Evolutionary conservation across 495 filamentous ascomycete genomes (phyloP).

Genomic region (Podospora pseudocomata): DNA sequence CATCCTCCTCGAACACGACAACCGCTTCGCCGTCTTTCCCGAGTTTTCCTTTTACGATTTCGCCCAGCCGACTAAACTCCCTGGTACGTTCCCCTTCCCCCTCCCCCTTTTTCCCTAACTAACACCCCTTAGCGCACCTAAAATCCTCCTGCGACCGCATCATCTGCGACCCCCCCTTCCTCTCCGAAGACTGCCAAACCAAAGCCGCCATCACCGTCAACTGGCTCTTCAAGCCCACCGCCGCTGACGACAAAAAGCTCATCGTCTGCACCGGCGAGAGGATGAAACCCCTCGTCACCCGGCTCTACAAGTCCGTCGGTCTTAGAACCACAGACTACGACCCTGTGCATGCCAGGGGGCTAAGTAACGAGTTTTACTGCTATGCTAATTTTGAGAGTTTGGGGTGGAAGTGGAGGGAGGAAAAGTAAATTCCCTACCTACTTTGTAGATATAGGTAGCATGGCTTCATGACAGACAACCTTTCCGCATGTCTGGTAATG

Average conservation of each 20-base stretch:
- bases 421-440: neutral
- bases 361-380: conserved; percentile 77
- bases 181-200: conserved; percentile 76
- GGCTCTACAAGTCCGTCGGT: conserved; percentile 49
- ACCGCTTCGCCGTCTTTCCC: conserved; percentile 63
- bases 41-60: conserved; percentile 76
- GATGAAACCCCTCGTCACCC: conserved; percentile 53
- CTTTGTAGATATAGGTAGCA: no score
- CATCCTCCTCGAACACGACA: conserved; percentile 65
- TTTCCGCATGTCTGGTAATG: no score
- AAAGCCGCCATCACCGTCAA: conserved; percentile 73
- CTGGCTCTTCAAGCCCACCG: conserved; percentile 54
- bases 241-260: conserved; percentile 28
- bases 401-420: conserved; percentile 48
- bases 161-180: conserved; percentile 73
- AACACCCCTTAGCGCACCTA: conserved; percentile 38
- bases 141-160: conserved; percentile 64
- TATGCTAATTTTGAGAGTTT: conserved; percentile 68
- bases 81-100: conserved; percentile 39
- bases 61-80: conserved; percentile 58
- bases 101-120: neutral
- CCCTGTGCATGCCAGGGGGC: conserved; percentile 59
- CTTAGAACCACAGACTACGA: conserved; percentile 57
- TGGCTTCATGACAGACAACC: no score
- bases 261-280: conserved; percentile 72